These are phyloP conservation scores for Sorghum bicolor DNA, from an alignment of 176 grass and related monocot genomes.

Conservation along the genomic window DNA sequence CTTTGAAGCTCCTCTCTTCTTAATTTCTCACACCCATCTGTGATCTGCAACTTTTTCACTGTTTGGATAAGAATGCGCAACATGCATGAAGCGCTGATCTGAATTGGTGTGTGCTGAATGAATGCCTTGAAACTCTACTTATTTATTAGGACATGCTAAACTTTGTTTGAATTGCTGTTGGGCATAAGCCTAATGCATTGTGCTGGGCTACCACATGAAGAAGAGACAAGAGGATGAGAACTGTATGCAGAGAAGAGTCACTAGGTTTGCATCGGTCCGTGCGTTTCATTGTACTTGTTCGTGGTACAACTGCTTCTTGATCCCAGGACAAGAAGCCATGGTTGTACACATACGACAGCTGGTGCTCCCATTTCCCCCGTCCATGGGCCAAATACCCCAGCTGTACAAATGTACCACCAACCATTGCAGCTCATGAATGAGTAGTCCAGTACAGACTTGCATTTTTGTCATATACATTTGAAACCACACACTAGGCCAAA, in stretches of 20 bases:
- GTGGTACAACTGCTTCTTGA: constrained; percentile 8
- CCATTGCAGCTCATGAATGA: constrained; percentile 40
- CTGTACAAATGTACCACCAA: constrained; percentile 34
- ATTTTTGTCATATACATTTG: constrained; percentile 8
- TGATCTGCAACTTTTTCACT: not conserved
- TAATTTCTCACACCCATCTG: not conserved
- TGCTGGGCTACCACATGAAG: not conserved
- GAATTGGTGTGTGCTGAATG: not conserved
- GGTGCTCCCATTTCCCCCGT: not conserved
- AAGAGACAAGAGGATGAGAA: not conserved
- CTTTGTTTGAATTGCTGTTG: not conserved
- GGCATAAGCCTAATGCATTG: not conserved
- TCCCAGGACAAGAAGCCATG: constrained; percentile 20
- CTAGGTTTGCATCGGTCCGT: not conserved
- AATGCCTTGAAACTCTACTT: not conserved
- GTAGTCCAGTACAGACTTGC: constrained; percentile 1
- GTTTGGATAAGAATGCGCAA: not conserved
- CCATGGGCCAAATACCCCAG: constrained; percentile 22
- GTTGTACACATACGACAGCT: constrained; percentile 24
- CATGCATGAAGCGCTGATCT: not conserved
- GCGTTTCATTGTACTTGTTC: constrained; percentile 10
- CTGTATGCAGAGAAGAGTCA: not conserved
- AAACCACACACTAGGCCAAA: constrained; percentile 3
- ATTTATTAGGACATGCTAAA: not conserved
- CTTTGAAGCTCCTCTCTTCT: not conserved